These are phyloP conservation scores for Solanum rostratum DNA, from an alignment of 257 asterid genomes.

Conservation along the genomic window DNA sequence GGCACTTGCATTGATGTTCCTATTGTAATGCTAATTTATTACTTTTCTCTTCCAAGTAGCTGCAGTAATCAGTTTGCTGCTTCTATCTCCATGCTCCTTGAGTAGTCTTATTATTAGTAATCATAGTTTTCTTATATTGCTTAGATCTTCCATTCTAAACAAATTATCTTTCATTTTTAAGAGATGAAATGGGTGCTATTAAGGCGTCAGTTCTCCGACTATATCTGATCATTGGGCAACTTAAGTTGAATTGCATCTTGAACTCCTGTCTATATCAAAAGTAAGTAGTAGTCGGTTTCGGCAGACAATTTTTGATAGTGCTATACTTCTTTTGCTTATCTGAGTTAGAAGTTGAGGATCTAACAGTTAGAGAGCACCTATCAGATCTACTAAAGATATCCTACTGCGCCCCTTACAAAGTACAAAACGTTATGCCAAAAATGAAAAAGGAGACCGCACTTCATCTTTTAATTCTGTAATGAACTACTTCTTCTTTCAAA, in stretches of 20 bases:
- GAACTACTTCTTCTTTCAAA: background rate
- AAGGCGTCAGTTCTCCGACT: background rate
- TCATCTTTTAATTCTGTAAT: background rate
- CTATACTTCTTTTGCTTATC: background rate
- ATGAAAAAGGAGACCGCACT: background rate
- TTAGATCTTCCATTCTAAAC: background rate
- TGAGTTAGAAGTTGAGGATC: background rate
- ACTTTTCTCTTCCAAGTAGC: background rate
- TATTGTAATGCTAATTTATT: slow-evolving; percentile 1
- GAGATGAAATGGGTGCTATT: background rate
- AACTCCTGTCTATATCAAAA: background rate
- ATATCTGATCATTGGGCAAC: background rate
- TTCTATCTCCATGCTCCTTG: background rate
- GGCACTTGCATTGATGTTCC: slow-evolving; percentile 7
- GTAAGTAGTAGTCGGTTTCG: background rate
- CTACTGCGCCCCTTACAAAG: too few relatives aligned
- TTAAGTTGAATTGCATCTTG: background rate
- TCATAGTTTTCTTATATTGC: background rate
- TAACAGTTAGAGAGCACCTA: too few relatives aligned
- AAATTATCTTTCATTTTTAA: background rate
- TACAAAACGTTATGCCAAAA: background rate
- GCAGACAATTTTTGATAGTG: background rate
- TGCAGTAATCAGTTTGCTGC: background rate
- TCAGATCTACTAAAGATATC: too few relatives aligned
- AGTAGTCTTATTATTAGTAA: background rate